Conservation (phyloP, 225 moss, liverwort and hornwort genomes). For the Polytrichum formosum region DNA sequence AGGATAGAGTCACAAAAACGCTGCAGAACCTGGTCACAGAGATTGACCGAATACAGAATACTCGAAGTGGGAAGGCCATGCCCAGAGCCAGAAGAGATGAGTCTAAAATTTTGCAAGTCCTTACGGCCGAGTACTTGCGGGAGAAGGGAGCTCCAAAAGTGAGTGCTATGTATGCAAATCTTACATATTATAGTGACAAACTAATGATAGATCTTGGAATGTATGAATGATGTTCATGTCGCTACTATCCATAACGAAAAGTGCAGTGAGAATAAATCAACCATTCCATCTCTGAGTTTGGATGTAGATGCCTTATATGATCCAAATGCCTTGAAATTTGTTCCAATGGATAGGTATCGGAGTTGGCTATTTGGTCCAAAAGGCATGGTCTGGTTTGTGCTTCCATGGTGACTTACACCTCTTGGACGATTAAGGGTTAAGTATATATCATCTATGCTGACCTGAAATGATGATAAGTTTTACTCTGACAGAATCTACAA, state of each 20-base stretch:
- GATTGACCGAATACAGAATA: slow-evolving; percentile 6
- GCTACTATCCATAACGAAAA: background rate
- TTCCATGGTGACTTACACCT: too few relatives aligned
- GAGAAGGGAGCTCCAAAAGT: slow-evolving; percentile 13
- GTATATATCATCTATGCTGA: too few relatives aligned
- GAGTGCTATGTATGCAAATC: background rate
- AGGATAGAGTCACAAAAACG: slow-evolving; percentile 5
- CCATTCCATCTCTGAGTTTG: background rate
- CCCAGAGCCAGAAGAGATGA: slow-evolving; percentile 2
- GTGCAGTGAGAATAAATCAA: background rate
- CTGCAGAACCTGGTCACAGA: slow-evolving; percentile 3
- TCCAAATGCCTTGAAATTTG: too few relatives aligned
- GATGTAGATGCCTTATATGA: background rate
- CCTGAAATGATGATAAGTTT: too few relatives aligned
- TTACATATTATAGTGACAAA: background rate
- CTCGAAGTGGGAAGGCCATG: slow-evolving; percentile 3
- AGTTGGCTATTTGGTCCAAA: too few relatives aligned
- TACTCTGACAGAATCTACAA: background rate
- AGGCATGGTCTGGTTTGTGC: background rate
- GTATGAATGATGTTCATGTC: background rate
- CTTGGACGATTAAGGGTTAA: background rate
- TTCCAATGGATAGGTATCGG: background rate
- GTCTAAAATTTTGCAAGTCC: slow-evolving; percentile 7
- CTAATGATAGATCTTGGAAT: background rate
- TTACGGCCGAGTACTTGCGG: slow-evolving; percentile 7